These are phyloP conservation scores for Carex cristatella DNA, from an alignment of 176 grass and related monocot genomes.

Conservation along the genomic window DNA sequence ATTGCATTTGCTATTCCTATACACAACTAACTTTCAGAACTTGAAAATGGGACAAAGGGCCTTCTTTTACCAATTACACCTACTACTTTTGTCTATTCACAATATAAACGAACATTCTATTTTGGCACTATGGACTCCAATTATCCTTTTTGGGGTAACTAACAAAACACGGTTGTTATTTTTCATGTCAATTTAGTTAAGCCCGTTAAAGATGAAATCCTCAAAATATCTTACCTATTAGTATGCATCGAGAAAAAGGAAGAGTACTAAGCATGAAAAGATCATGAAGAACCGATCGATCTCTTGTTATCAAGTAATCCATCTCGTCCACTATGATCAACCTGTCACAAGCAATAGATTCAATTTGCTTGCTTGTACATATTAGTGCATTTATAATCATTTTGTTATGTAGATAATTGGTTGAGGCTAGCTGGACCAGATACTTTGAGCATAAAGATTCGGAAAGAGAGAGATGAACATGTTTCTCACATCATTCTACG, in stretches of 20 bases:
- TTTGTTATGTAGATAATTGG: neutral
- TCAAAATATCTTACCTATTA: conserved; percentile 56
- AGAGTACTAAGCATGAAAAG: conserved; percentile 91
- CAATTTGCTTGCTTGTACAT: neutral
- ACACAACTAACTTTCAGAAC: conserved; percentile 10
- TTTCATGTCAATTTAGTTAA: neutral
- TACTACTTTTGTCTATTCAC: neutral
- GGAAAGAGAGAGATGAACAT: neutral
- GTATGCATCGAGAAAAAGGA: conserved; percentile 70
- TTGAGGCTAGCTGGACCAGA: neutral
- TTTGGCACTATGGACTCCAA: neutral
- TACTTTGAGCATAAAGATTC: neutral
- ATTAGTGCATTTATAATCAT: neutral
- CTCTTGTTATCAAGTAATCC: conserved; percentile 92
- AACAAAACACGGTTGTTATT: neutral
- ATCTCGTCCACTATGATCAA: conserved; percentile 93
- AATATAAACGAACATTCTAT: neutral
- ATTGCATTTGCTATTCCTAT: conserved; percentile 96
- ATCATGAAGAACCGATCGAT: conserved; percentile 77
- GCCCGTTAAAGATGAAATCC: neutral
- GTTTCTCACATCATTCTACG: conserved; percentile 72
- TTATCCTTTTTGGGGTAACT: neutral
- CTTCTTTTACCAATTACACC: neutral
- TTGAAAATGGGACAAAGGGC: conserved; percentile 11
- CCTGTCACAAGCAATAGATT: conserved; percentile 31